phyloP scores from a whole-genome alignment of 2,329 filamentous ascomycete species.

The Blumeria hordei region DNA sequence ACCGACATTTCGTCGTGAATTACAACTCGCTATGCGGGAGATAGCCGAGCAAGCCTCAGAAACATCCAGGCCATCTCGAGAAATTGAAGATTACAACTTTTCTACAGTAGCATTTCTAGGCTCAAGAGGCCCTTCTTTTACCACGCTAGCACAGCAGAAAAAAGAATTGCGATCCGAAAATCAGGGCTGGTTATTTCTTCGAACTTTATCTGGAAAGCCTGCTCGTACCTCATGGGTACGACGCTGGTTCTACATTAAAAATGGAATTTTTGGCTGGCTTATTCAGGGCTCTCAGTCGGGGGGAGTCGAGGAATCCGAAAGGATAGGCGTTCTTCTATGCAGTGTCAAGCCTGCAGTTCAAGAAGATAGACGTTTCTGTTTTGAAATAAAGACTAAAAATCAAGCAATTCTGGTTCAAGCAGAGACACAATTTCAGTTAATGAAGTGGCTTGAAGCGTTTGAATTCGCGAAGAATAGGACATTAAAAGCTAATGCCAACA shows the following conservation, averaged over 20 bases:
- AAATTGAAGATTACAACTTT: slow-evolving; percentile 76
- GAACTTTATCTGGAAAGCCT: slow-evolving; percentile 65
- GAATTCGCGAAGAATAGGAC: slow-evolving; percentile 85
- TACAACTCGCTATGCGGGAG: slow-evolving; percentile 54
- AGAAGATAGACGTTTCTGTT: slow-evolving; percentile 88
- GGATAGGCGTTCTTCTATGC: slow-evolving; percentile 84
- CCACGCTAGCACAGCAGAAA: slow-evolving; percentile 21
- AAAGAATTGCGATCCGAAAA: slow-evolving; percentile 42
- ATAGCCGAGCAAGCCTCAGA: slow-evolving; percentile 56
- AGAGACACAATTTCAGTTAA: slow-evolving; percentile 78
- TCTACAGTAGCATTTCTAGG: slow-evolving; percentile 78
- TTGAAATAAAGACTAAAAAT: slow-evolving; percentile 96
- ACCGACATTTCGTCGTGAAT: slow-evolving; percentile 54
- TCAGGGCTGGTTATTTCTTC: slow-evolving; percentile 81
- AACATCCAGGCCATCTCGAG: slow-evolving; percentile 56
- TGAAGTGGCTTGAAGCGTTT: slow-evolving; percentile 82
- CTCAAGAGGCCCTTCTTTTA: slow-evolving; percentile 36
- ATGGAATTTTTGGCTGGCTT: slow-evolving; percentile 90
- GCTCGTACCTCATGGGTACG: slow-evolving; percentile 73
- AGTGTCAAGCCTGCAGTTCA: slow-evolving; percentile 75
- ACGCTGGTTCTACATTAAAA: slow-evolving; percentile 87
- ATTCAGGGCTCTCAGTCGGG: slow-evolving; percentile 55
- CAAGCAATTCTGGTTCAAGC: slow-evolving; percentile 74
- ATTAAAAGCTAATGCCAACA: slow-evolving; percentile 42
- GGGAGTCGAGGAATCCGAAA: slow-evolving; percentile 84